Percentiles rank a stretch among this genome's conserved stretches.
Conservation (phyloP, 139 green algal species). For the Closterium sp. region DNA sequence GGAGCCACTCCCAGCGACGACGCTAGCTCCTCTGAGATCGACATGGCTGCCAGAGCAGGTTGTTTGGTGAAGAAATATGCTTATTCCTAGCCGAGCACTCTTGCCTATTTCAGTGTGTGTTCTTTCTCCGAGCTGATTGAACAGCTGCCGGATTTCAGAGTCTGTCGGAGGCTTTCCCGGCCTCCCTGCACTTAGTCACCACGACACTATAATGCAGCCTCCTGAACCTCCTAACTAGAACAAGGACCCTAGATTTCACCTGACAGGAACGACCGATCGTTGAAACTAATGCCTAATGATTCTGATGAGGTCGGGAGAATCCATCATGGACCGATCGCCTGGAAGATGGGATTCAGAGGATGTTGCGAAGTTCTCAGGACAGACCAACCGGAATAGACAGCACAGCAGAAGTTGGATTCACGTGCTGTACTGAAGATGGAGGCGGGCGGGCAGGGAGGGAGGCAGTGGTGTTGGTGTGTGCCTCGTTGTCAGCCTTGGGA, state of each 20-base stretch:
- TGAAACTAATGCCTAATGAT: background rate
- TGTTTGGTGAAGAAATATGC: background rate
- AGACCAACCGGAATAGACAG: no score
- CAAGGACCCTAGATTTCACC: background rate
- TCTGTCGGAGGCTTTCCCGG: background rate
- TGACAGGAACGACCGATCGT: background rate
- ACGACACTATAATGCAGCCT: background rate
- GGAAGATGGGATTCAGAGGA: no score
- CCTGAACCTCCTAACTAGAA: background rate
- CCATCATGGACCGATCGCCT: no score
- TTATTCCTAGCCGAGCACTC: no score
- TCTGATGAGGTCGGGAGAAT: background rate
- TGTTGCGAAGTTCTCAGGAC: no score
- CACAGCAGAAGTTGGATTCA: no score
- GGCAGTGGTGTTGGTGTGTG: no score
- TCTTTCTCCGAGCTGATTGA: background rate
- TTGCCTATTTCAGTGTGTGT: no score
- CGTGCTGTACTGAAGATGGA: no score
- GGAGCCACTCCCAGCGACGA: conserved; percentile 25
- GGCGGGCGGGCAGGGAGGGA: no score
- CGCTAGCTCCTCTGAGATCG: conserved; percentile 12
- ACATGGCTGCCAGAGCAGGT: background rate
- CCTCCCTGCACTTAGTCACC: background rate
- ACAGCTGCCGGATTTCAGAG: background rate
- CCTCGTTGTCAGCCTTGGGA: background rate